Conservation (phyloP, 140 eudicot genomes). For the Stevia rebaudiana region DNA sequence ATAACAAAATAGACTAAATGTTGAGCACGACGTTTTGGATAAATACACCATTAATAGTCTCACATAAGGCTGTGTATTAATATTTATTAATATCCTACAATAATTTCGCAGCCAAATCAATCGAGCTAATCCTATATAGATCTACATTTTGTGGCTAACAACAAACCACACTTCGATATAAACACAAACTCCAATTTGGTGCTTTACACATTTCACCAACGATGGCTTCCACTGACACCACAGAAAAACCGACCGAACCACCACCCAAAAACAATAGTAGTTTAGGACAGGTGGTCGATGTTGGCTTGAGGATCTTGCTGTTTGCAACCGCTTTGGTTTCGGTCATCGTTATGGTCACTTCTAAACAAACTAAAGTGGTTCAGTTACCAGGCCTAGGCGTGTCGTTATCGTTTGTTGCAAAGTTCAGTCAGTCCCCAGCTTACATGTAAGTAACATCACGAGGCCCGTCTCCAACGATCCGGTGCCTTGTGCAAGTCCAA, state of each 20-base stretch:
- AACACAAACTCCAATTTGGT: neutral
- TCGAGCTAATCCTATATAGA: neutral
- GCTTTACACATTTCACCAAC: neutral
- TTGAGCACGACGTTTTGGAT: neutral
- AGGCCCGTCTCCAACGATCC: too few species aligned
- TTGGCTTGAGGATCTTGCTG: conserved; percentile 23
- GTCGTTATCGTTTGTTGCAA: neutral
- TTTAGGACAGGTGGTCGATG: conserved; percentile 16
- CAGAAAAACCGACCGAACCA: neutral
- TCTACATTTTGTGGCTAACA: neutral
- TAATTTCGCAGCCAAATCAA: neutral
- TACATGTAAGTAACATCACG: conserved; percentile 26
- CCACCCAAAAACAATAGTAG: conserved; percentile 5
- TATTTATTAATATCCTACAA: neutral
- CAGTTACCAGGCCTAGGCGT: conserved; percentile 17
- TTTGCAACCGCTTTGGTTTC: conserved; percentile 24
- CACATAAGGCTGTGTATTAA: neutral
- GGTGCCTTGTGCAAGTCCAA: too few species aligned
- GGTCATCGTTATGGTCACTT: conserved; percentile 29
- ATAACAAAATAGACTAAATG: neutral
- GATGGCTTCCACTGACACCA: conserved; percentile 22
- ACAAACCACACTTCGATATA: neutral
- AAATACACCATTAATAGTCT: neutral
- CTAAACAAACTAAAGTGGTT: conserved; percentile 23
- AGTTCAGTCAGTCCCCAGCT: conserved; percentile 28